phyloP scores from a whole-genome alignment of 129 eudicot genomes.

The Pseudognaphalium luteoalbum region DNA sequence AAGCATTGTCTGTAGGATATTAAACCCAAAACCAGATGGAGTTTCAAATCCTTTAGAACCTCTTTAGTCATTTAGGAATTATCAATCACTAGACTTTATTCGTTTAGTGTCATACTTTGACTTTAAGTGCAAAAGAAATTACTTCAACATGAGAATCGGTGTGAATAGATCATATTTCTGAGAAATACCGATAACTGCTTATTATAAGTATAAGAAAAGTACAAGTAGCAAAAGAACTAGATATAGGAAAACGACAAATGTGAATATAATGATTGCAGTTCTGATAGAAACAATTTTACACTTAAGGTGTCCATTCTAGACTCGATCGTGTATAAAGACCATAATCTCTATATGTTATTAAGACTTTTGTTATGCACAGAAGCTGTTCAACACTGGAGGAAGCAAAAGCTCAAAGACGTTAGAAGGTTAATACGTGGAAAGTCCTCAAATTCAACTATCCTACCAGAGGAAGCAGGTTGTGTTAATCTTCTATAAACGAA shows the following conservation, averaged over 20 bases:
- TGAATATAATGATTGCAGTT: not conserved
- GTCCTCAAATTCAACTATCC: slow-evolving; percentile 42
- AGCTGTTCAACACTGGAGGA: slow-evolving; percentile 69
- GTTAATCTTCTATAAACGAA: slow-evolving; percentile 11
- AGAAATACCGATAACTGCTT: not conserved
- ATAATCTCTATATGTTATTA: not conserved
- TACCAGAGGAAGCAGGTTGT: slow-evolving; percentile 65
- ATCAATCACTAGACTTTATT: not conserved
- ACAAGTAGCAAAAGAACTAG: not conserved
- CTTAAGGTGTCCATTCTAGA: not conserved
- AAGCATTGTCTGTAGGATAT: not conserved
- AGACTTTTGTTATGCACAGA: slow-evolving; percentile 41
- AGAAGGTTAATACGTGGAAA: slow-evolving; percentile 37
- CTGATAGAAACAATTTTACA: not conserved
- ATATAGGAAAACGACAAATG: not conserved
- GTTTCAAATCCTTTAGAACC: not conserved
- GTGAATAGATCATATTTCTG: not conserved
- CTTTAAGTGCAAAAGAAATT: not conserved
- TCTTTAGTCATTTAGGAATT: not conserved
- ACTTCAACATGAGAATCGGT: not conserved
- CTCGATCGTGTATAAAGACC: not conserved
- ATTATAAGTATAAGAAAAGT: not conserved
- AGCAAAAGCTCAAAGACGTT: slow-evolving; percentile 57
- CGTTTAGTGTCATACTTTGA: not conserved
- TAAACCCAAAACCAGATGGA: not conserved